These are phyloP conservation scores for Coniochaeta hoffmannii DNA, from an alignment of 2,329 filamentous ascomycete genomes.

Conservation along the genomic window DNA sequence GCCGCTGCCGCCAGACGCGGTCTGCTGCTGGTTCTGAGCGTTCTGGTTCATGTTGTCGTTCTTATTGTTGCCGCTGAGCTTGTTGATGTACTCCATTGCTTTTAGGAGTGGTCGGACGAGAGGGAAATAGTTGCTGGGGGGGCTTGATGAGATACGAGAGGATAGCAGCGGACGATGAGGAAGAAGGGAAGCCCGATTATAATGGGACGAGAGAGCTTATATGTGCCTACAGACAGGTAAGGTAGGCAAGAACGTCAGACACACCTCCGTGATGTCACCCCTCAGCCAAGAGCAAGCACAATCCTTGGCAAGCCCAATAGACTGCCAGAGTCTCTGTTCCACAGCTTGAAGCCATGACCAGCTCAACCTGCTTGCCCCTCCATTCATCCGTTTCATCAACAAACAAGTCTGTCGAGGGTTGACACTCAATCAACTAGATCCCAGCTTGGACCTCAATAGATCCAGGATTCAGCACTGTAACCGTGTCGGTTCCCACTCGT, in stretches of 20 bases:
- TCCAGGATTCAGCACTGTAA: background rate
- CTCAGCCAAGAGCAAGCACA: background rate
- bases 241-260: background rate
- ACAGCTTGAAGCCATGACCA: background rate
- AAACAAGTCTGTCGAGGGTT: background rate
- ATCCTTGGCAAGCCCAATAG: background rate
- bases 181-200: too few species aligned
- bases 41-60: slow-evolving; percentile 11
- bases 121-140: background rate
- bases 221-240: background rate
- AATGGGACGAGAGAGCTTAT: background rate
- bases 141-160: background rate
- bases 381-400: background rate
- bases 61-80: slow-evolving; percentile 32
- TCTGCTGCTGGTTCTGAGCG: slow-evolving; percentile 7
- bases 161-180: background rate
- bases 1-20: slow-evolving; percentile 9
- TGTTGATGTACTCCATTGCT: slow-evolving; percentile 51
- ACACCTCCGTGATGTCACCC: background rate
- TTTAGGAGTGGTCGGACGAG: background rate
- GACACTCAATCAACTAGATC: background rate
- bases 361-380: background rate
- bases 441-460: background rate
- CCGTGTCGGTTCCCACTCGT: background rate
- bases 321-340: background rate